Evolutionary conservation across 2,329 filamentous ascomycete species (phyloP), one percentile per base, ranked within the genome.

Genomic region (Cytospora mali): DNA sequence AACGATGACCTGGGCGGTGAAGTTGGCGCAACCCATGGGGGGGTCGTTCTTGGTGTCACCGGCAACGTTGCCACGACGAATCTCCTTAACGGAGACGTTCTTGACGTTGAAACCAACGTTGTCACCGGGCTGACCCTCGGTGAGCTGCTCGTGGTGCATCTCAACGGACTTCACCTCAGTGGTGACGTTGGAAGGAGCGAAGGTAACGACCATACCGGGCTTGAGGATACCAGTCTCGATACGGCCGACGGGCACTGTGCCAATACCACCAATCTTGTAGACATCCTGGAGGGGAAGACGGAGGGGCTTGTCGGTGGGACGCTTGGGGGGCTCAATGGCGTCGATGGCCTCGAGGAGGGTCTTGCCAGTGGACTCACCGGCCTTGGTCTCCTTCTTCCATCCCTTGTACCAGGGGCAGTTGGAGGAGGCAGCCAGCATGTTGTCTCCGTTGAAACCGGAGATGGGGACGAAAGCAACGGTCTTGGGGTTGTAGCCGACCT

Each of bases 31-130:
- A 76, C 86, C 95, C 79, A 83, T 79, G 71, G 95, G 92, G 75
- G 95, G 95, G 86, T 99, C 95, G 87, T 96, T 96, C 93, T 99
- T 99, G 88, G 92, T 94, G 92, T 99, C 95, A 92, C 93, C 92
- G 76, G 91, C 91, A 75, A 99, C 95, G 90, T 99, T 98, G 79
- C 95, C 95, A 96, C 95, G 95, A 84, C 95, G 95, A 79, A 99
- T 97, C 82, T 99, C 95, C 93, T 99, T 99, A 85, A 99, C 95
- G 82, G 95, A 98, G 77, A 99, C 95, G 95, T 99, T 99, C 93
- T 99, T 99, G 85, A 99, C 94, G 92, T 99, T 99, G 93, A 99
- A 99, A 76, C 95, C 95, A 81, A 99, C 95, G 88, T 99, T 99
- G 92, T 99, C 95, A 89, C 95, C 95, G 78, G 95, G 95, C 72